Percentiles rank a stretch among this genome's conserved stretches.
Evolutionary conservation across 2,329 filamentous ascomycete species (phyloP).

Genomic region (Sporothrix phasma): DNA sequence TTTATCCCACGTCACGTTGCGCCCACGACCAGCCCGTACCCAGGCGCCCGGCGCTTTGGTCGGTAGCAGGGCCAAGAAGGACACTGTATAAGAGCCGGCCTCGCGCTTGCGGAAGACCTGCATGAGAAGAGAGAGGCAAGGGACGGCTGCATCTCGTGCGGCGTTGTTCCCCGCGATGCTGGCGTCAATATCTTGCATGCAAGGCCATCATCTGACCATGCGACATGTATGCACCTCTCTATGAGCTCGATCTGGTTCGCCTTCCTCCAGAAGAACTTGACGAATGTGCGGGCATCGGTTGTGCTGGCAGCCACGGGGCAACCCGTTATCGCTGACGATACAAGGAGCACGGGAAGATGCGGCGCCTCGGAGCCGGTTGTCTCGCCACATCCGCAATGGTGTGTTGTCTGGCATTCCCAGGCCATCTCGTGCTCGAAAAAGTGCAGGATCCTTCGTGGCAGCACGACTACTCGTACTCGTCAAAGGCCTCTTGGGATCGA

Average conservation of each 20-base stretch:
- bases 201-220: not conserved
- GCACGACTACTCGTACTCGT: constrained; percentile 3
- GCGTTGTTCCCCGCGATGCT: not conserved
- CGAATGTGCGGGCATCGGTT: not conserved
- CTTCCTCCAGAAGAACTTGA: not conserved
- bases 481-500: not conserved
- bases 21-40: not conserved
- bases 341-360: constrained; percentile 1
- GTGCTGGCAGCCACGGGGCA: constrained; percentile 4
- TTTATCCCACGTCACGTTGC: not conserved
- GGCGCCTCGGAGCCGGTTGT: not conserved
- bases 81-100: not conserved
- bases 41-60: not conserved
- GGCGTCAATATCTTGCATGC: not conserved
- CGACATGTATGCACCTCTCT: not conserved
- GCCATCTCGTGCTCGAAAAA: constrained; percentile 8
- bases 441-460: constrained; percentile 8
- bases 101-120: not conserved
- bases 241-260: not conserved
- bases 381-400: constrained; percentile 7
- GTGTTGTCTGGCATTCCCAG: constrained; percentile 10
- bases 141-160: too few relatives aligned
- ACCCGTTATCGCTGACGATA: not conserved
- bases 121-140: not conserved
- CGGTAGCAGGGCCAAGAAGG: not conserved